Conservation (phyloP, 1,139 yeast genomes). For the Candida sp. region DNA sequence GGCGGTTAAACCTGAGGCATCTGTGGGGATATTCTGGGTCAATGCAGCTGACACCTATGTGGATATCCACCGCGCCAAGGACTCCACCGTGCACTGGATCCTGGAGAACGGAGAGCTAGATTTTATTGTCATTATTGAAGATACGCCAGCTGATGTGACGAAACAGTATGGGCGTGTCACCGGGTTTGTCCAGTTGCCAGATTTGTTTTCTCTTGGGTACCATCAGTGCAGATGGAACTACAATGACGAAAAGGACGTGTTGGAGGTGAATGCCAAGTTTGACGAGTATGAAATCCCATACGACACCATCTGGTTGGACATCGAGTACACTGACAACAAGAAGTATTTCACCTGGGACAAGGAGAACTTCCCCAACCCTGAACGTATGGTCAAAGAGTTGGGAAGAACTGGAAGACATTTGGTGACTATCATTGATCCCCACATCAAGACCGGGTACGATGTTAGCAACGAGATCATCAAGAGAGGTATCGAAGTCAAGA, state of each 20-base stretch:
- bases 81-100: constrained; percentile 81
- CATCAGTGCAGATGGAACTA: constrained; percentile 99
- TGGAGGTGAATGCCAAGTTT: constrained; percentile 68
- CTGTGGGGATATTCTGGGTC: constrained; percentile 89
- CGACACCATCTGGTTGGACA: constrained; percentile 95
- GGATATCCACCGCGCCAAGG: constrained; percentile 57
- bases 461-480: constrained; percentile 59
- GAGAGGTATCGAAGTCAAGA: constrained; percentile 42
- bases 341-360: constrained; percentile 93
- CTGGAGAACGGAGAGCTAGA: constrained; percentile 90
- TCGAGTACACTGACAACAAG: constrained; percentile 86
- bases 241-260: constrained; percentile 83
- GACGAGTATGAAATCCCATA: constrained; percentile 81
- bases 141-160: constrained; percentile 63
- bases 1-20: constrained; percentile 59
- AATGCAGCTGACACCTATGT: constrained; percentile 94
- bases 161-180: constrained; percentile 71
- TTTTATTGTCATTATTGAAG: constrained; percentile 69
- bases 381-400: constrained; percentile 62
- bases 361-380: constrained; percentile 76
- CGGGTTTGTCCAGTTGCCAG: constrained; percentile 81
- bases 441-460: constrained; percentile 71
- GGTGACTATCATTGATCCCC: constrained; percentile 92
- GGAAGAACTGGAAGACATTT: constrained; percentile 79
- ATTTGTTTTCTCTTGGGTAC: constrained; percentile 80